A percentile compares a stretch with the other conserved stretches of the same genome.
These are phyloP conservation scores for Haematococcus sp. DNA, from an alignment of 139 green algal genomes.

Conservation along the genomic window DNA sequence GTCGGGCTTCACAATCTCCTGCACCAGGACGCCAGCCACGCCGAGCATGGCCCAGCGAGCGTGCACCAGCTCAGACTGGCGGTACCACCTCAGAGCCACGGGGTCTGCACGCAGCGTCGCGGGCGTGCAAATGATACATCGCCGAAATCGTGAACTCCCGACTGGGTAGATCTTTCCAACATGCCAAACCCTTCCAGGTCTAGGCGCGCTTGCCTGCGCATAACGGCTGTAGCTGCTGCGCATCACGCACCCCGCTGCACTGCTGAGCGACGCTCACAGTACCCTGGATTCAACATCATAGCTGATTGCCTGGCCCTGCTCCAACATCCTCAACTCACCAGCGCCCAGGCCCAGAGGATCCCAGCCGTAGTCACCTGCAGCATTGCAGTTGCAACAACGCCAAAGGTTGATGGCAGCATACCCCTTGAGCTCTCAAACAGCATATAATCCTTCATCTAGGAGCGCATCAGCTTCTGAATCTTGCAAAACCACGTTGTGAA, in stretches of 20 bases:
- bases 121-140: background rate
- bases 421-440: background rate
- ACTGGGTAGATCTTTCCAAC: too few relatives aligned
- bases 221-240: too few relatives aligned
- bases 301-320: background rate
- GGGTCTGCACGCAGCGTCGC: too few relatives aligned
- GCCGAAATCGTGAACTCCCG: too few relatives aligned
- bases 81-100: constrained; percentile 74
- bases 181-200: constrained; percentile 52
- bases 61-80: constrained; percentile 74
- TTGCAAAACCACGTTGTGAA: too few relatives aligned
- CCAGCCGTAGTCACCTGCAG: constrained; percentile 52
- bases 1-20: constrained; percentile 61
- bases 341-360: constrained; percentile 71
- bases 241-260: constrained; percentile 13
- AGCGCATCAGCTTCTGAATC: background rate
- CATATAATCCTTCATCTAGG: background rate
- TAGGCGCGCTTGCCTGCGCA: too few relatives aligned
- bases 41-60: constrained; percentile 68
- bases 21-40: constrained; percentile 58
- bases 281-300: background rate
- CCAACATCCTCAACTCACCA: background rate
- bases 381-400: too few relatives aligned
- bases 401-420: too few relatives aligned
- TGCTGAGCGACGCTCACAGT: background rate